Base-by-base conservation (phyloP, 2,329 filamentous ascomycete species). In the Sclerotinia borealis region DNA sequence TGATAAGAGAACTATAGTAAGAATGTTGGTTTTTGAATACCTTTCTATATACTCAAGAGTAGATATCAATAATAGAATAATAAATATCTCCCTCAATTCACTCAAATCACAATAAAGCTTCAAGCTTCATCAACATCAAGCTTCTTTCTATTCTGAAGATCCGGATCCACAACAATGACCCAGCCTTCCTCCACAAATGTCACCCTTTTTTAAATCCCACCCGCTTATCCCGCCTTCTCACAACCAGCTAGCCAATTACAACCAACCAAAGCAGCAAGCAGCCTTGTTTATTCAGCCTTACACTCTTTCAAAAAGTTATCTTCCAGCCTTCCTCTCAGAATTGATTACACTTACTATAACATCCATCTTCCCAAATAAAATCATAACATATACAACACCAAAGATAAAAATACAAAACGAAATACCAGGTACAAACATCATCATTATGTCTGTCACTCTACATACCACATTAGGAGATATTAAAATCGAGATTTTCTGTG, bases 401-500 rank as follows among this genome's bases (percentile, higher is more conserved):
- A n/a, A 31, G 5, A 19, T 9, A n/a, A 10, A 22, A 1, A n/a
- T n/a, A n/a, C n/a, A 52, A 27, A 19, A n/a, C 9, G 15, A 22
- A 0, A 25, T 17, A n/a, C n/a, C n/a, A n/a, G n/a, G n/a, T n/a
- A n/a, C 43, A 49, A 29, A 36, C 29, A n/a, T 15, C 56, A 37
- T 36, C 70, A 72, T 47, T 68, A 87, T 88, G 85, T 88, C 85
- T 15, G 84, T 87, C 67, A 88, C 85, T 13, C 83, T 99, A 17
- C 92, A 97, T 77, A 99, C 95, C 56, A 91, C 87, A 58, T 83
- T 89, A 60, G 95, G 95, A 74, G 89, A 95, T 77, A 83, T 99
- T 75, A 99, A 98, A 79, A 85, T 98, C 71, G 95, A 98, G 77
- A 81, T 99, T 69, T 98, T 97, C 79, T 98, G 93, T 80, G 92